Conservation (phyloP, 352 stramenopile genomes). For the Phytophthora uliginosa region DNA sequence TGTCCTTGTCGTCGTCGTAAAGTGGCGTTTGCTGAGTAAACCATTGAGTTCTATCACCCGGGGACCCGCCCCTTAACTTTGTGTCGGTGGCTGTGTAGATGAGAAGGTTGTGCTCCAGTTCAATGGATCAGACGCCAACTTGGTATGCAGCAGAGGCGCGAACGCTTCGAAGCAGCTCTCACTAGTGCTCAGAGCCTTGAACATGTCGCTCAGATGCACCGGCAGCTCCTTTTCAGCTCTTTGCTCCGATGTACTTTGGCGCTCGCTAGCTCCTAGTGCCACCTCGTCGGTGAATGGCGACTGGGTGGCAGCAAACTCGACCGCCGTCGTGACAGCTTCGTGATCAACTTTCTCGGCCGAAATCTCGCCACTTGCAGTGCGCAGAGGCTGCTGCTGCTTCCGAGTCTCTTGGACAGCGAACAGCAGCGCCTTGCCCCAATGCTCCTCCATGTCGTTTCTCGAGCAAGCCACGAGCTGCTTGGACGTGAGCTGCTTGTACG, state of each 20-base stretch:
- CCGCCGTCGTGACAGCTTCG: slow-evolving; percentile 5
- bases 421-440: slow-evolving; percentile 31
- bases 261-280: background rate
- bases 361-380: slow-evolving; percentile 1
- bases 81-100: background rate
- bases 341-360: background rate
- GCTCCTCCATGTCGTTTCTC: slow-evolving; percentile 35
- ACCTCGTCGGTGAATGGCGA: background rate
- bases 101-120: slow-evolving; percentile 29
- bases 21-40: background rate
- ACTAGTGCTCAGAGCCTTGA: slow-evolving; percentile 31
- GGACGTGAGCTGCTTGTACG: slow-evolving; percentile 22
- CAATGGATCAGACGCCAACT: slow-evolving; percentile 28
- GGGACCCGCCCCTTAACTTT: background rate
- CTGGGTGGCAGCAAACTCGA: background rate
- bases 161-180: slow-evolving; percentile 48
- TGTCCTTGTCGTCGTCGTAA: background rate
- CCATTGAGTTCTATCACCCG: too few relatives aligned
- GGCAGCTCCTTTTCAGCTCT: slow-evolving; percentile 1
- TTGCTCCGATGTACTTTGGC: slow-evolving; percentile 11
- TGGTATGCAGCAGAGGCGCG: slow-evolving; percentile 37
- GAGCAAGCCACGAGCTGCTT: slow-evolving; percentile 12
- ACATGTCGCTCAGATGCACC: slow-evolving; percentile 17
- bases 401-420: slow-evolving; percentile 17
- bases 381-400: slow-evolving; percentile 19